These are phyloP conservation scores for Ustilago tritici DNA, from an alignment of 1,284 basidiomycete genomes.

Conservation along the genomic window DNA sequence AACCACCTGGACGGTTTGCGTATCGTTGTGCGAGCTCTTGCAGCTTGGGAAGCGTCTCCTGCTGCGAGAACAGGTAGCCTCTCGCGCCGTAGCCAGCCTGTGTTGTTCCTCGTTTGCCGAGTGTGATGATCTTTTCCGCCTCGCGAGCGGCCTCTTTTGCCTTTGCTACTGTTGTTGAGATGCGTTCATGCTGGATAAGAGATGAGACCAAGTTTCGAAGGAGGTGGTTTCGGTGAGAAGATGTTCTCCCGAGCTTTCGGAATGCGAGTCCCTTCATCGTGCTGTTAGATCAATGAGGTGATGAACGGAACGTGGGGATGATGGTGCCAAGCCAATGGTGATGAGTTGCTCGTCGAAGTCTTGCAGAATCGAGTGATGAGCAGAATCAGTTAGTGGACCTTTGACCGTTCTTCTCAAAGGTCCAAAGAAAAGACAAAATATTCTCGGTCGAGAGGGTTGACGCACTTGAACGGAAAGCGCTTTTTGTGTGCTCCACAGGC, in stretches of 20 bases:
- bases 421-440: not conserved
- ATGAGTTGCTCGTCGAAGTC: not conserved
- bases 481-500: not conserved
- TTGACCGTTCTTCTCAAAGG: conserved; percentile 23
- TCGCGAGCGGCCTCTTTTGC: conserved; percentile 90
- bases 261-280: conserved; percentile 68
- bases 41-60: conserved; percentile 80
- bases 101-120: conserved; percentile 60
- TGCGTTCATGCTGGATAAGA: conserved; percentile 93
- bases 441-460: conserved; percentile 43
- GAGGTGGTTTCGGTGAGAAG: conserved; percentile 49
- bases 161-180: conserved; percentile 95
- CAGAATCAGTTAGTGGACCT: not conserved
- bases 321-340: not conserved
- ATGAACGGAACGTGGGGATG: not conserved
- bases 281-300: not conserved
- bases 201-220: conserved; percentile 87
- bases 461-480: conserved; percentile 24
- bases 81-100: conserved; percentile 52
- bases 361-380: no score
- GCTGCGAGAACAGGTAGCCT: conserved; percentile 60
- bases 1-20: conserved; percentile 85
- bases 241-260: conserved; percentile 64
- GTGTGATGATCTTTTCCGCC: conserved; percentile 84
- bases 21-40: conserved; percentile 84